These are phyloP conservation scores for Allomyces macrogynus DNA, from an alignment of 192 early-diverging fungal species.

Conservation along the genomic window DNA sequence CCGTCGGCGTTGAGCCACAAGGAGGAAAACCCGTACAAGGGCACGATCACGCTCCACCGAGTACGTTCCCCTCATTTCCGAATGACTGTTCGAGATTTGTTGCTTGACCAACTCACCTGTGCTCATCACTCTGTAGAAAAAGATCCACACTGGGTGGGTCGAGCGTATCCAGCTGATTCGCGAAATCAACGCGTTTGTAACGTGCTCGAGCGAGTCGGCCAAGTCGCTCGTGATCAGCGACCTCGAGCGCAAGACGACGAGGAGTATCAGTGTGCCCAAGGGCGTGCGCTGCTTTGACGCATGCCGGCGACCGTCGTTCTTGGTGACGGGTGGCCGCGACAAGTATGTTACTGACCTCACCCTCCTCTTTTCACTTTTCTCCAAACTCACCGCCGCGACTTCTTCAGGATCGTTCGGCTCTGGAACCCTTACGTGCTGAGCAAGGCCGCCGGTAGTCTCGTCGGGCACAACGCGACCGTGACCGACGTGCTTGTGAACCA, in stretches of 20 bases:
- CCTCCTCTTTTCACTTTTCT: no score
- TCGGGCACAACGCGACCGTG: slow-evolving; percentile 31
- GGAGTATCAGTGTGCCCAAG: slow-evolving; percentile 29
- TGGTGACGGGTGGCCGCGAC: slow-evolving; percentile 39
- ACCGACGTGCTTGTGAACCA: slow-evolving; percentile 28
- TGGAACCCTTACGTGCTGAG: slow-evolving; percentile 47
- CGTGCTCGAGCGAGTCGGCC: slow-evolving; percentile 26
- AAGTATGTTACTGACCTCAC: slow-evolving; percentile 5
- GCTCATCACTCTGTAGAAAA: slow-evolving; percentile 9
- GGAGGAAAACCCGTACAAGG: slow-evolving; percentile 19
- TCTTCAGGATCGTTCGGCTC: slow-evolving; percentile 19
- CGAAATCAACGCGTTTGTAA: slow-evolving; percentile 41
- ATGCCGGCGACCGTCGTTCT: slow-evolving; percentile 33
- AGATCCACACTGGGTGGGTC: slow-evolving; percentile 44
- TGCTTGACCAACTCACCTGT: no score
- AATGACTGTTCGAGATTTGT: no score
- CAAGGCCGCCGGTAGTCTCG: slow-evolving; percentile 34
- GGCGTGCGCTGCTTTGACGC: slow-evolving; percentile 41
- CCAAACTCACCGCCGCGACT: no score
- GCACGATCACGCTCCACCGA: slow-evolving; percentile 23
- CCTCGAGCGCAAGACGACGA: slow-evolving; percentile 30
- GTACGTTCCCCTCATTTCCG: slow-evolving; percentile 3
- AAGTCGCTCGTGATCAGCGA: slow-evolving; percentile 33
- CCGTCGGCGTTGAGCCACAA: slow-evolving; percentile 2
- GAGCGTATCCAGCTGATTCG: slow-evolving; percentile 31